Percentiles rank a stretch among this genome's conserved stretches.
Evolutionary conservation across 306 rosid genomes (phyloP).

Genomic region (Citrullus amarus): DNA sequence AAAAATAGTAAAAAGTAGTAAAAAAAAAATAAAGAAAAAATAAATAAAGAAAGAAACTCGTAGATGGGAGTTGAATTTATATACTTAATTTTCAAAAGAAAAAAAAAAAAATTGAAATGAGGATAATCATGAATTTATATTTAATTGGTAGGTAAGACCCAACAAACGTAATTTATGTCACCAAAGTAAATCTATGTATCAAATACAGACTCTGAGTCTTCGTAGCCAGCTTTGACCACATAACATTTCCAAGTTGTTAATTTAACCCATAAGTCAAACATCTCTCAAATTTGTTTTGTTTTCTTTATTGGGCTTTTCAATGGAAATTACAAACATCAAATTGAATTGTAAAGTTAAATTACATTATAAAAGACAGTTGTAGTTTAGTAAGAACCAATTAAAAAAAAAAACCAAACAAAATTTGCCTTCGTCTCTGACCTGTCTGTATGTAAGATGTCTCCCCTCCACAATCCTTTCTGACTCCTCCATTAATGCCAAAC

Average conservation of each 20-base stretch:
- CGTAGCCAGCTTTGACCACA: neutral
- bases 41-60: too few relatives aligned
- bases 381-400: neutral
- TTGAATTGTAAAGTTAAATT: neutral
- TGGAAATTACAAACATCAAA: neutral
- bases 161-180: too few relatives aligned
- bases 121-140: too few relatives aligned
- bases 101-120: too few relatives aligned
- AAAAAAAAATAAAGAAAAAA: too few relatives aligned
- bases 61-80: too few relatives aligned
- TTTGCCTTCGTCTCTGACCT: neutral
- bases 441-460: conserved; percentile 1
- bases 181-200: neutral
- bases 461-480: conserved; percentile 20
- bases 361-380: neutral
- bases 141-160: too few relatives aligned
- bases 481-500: conserved; percentile 37
- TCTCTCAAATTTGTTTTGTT: neutral
- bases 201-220: neutral
- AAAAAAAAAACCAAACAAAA: neutral
- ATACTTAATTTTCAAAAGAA: too few relatives aligned
- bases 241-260: too few relatives aligned
- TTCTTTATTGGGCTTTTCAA: neutral
- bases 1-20: too few relatives aligned
- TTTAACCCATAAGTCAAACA: neutral